Conservation (phyloP, 179 eudicot genomes). For the Carnegiea gigantea region DNA sequence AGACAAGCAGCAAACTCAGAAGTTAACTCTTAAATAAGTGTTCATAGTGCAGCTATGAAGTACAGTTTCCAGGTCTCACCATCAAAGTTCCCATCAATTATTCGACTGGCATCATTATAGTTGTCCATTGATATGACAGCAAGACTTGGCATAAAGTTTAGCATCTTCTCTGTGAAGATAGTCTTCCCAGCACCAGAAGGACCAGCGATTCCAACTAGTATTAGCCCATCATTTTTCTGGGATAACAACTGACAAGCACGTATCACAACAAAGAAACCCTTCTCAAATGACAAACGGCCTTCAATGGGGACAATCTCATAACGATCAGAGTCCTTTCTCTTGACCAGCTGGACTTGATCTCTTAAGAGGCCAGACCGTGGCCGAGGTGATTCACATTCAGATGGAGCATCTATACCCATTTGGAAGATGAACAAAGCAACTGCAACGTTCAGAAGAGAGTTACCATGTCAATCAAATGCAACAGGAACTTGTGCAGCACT, state of each 20-base stretch:
- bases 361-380: conserved; percentile 73
- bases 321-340: conserved; percentile 74
- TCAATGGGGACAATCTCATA: conserved; percentile 77
- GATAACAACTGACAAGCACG: conserved; percentile 90
- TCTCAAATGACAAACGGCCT: conserved; percentile 75
- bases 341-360: conserved; percentile 83
- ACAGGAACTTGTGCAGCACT: neutral
- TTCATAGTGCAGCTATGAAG: neutral
- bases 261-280: conserved; percentile 84
- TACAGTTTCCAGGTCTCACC: conserved; percentile 40
- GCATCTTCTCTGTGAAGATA: conserved; percentile 78
- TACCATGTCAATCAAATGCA: conserved; percentile 10
- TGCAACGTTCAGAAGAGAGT: conserved; percentile 20
- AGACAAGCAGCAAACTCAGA: neutral
- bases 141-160: conserved; percentile 84
- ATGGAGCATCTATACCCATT: conserved; percentile 57
- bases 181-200: conserved; percentile 98
- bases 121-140: conserved; percentile 92
- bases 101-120: conserved; percentile 85
- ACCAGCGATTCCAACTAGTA: conserved; percentile 92
- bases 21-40: neutral
- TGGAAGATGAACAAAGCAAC: conserved; percentile 12
- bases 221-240: conserved; percentile 85
- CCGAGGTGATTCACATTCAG: conserved; percentile 62
- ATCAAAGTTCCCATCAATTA: conserved; percentile 93